Percentiles rank a stretch among this genome's conserved stretches.
These are phyloP conservation scores for Carex arenaria DNA, from an alignment of 202 grass and related monocot genomes.

Conservation along the genomic window DNA sequence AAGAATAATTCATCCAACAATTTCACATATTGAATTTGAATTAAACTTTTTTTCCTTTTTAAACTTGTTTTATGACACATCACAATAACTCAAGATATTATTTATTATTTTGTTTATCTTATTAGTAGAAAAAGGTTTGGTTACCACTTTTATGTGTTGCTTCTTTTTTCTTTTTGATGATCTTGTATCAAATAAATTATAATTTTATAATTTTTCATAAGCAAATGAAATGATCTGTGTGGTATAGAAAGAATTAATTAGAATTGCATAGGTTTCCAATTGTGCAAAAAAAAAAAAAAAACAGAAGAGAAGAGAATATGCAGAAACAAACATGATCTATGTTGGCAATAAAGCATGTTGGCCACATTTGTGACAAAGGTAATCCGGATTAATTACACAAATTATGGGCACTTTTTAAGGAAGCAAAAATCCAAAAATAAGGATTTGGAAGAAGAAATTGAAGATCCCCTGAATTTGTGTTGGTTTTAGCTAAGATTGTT, in stretches of 20 bases:
- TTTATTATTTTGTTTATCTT: background rate
- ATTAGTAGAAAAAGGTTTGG: background rate
- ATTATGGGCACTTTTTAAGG: slow-evolving; percentile 42
- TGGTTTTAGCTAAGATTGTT: background rate
- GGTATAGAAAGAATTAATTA: too few relatives aligned
- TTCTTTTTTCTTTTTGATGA: background rate
- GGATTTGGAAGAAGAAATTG: background rate
- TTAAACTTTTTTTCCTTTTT: too few relatives aligned
- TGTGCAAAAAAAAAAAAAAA: background rate
- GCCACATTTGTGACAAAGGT: slow-evolving; percentile 50
- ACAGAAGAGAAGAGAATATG: background rate
- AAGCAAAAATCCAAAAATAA: slow-evolving; percentile 40
- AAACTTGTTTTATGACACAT: too few relatives aligned
- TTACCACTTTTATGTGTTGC: background rate
- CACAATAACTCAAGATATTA: background rate
- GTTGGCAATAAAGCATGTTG: slow-evolving; percentile 40
- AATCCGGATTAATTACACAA: slow-evolving; percentile 15
- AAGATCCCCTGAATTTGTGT: background rate
- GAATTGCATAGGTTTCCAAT: background rate
- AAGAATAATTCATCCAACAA: background rate
- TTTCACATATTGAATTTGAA: background rate
- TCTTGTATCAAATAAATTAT: background rate
- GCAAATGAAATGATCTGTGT: background rate
- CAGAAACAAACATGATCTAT: slow-evolving; percentile 39
- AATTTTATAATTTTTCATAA: background rate